A percentile compares a stretch with the other conserved stretches of the same genome.
Conservation (phyloP, 2,329 filamentous ascomycete genomes). For the Scortechinia acanthostroma region DNA sequence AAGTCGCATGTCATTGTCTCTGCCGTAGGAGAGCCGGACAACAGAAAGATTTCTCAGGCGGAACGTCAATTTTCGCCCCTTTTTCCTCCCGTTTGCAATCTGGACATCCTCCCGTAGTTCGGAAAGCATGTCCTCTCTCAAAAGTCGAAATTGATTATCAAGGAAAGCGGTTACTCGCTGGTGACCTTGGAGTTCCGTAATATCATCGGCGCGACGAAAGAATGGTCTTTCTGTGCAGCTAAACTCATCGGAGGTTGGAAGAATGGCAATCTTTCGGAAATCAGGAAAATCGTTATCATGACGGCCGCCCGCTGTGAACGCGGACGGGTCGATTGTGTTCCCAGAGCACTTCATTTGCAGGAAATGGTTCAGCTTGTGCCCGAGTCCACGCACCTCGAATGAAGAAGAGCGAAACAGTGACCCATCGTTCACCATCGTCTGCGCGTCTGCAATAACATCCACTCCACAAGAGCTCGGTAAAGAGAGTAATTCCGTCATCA, state of each 20-base stretch:
- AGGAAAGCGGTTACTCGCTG: constrained; percentile 40
- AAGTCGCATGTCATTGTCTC: constrained; percentile 23
- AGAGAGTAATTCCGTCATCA: constrained; percentile 37
- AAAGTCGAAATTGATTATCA: constrained; percentile 66
- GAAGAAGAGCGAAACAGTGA: constrained; percentile 15
- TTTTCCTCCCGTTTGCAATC: constrained; percentile 35
- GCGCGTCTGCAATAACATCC: constrained; percentile 10
- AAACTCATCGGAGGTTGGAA: constrained; percentile 62
- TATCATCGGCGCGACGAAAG: constrained; percentile 40
- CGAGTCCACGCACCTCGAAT: constrained; percentile 19
- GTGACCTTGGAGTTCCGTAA: constrained; percentile 26
- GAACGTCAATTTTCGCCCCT: constrained; percentile 25
- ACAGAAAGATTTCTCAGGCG: constrained; percentile 29
- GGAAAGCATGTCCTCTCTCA: constrained; percentile 65
- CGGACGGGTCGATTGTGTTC: background rate
- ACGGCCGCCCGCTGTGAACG: constrained; percentile 48
- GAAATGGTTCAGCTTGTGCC: constrained; percentile 30
- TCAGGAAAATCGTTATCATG: constrained; percentile 68
- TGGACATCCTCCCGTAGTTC: constrained; percentile 58
- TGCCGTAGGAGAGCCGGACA: constrained; percentile 7
- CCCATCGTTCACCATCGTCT: constrained; percentile 10
- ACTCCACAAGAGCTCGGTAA: constrained; percentile 12
- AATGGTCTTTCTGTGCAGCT: constrained; percentile 40
- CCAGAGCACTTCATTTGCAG: constrained; percentile 15
- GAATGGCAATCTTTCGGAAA: constrained; percentile 52